Evolutionary conservation across 2,329 filamentous ascomycete species (phyloP), one percentile per base, ranked within the genome.

Genomic region (Alternaria rosae): DNA sequence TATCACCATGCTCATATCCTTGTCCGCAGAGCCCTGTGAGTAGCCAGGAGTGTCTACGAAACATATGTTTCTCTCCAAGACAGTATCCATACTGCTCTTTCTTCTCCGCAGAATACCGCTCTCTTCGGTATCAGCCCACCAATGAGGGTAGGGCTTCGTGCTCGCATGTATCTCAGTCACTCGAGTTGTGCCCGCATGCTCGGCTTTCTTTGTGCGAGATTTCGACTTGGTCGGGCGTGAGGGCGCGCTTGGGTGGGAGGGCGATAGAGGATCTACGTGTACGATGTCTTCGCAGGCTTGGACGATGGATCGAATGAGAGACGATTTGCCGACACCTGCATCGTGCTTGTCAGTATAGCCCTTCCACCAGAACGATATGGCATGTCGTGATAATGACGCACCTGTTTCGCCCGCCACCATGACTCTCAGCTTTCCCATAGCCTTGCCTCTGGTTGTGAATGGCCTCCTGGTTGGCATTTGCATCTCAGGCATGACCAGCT

Each of bases 401-500:
- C 93, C 92, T 73, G 88, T 86, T 73, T 89, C 87, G 28, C 95
- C 95, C 54, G 93, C 91, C 57, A 98, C 84, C 66, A 98, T 84
- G n/a, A 98, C 83, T 81, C 97, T 98, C 57, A 98, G 84, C 70
- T 92, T 90, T 1, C 94, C 94, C 77, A 98, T 87, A 32, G 86
- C 86, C 81, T 91, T 94, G 15, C 95, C 95, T 48, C 87, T 87
- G n/a, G 91, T 88, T 0, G 95, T 97, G 78, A 98, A 98, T 0
- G 94, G 94, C 54, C 93, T 87, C 52, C 95, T 89, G 63, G 88
- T 91, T 4, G 95, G 94, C 87, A 99, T 95, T 64, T 88, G 89
- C 72, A 99, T 90, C 74, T 93, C 97, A 6, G 95, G 95, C 95
- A 99, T 99, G 62, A 99, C 92, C n/a, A 99, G 86, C 78, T 98